Percentiles rank a stretch among this genome's conserved stretches.
phyloP scores from a whole-genome alignment of 2,329 filamentous ascomycete genomes.

The Aureobasidium sp. region DNA sequence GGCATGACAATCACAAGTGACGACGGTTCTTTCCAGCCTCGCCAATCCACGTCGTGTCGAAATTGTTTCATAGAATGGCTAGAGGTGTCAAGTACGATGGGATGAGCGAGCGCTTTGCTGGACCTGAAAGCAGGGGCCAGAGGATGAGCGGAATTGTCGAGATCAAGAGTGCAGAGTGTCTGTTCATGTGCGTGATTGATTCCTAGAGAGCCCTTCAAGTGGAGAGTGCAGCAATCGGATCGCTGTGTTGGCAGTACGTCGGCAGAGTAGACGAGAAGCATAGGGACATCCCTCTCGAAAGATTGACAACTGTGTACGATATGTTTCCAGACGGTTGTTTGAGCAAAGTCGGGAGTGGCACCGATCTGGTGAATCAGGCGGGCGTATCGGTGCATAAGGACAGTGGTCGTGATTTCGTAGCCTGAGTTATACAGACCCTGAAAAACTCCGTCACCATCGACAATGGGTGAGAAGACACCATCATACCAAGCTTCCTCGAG shows the following conservation, averaged over 20 bases:
- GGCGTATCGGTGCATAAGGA: neutral
- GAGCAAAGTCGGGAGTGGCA: neutral
- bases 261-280: neutral
- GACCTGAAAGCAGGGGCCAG: neutral
- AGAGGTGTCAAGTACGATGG: neutral
- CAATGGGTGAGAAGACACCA: slow-evolving; percentile 1
- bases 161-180: neutral
- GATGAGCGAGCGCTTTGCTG: neutral
- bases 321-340: neutral
- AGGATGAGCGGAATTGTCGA: neutral
- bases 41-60: neutral
- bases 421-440: neutral
- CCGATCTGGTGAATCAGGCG: neutral
- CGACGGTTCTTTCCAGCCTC: neutral
- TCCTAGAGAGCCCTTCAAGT: neutral
- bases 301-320: neutral
- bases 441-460: neutral
- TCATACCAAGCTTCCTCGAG: slow-evolving; percentile 11
- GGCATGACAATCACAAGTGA: neutral
- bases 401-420: neutral
- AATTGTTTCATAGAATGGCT: neutral
- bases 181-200: neutral
- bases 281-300: neutral
- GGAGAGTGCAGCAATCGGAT: neutral
- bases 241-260: neutral